Evolutionary conservation across 345 rosid species (phyloP), one percentile per base, ranked within the genome.

Genomic region (Euphorbia lathyris): DNA sequence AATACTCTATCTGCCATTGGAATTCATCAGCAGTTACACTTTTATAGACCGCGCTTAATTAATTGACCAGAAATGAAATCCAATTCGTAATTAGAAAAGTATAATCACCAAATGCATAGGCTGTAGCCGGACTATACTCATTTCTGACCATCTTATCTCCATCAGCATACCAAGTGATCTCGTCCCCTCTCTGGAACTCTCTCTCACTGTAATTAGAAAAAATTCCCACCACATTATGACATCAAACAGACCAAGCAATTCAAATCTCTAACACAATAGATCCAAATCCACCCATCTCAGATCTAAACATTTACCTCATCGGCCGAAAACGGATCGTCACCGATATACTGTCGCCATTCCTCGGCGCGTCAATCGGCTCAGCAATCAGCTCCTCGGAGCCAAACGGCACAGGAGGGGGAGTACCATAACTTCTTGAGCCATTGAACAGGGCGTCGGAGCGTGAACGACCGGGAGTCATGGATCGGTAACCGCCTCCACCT

Each of bases 271-370:
- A 30, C 25, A 50, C 25, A 72, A 27, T 61, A 87, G 94, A 90
- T 95, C 91, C 82, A 79, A 58, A 66, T 70, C 78, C 59, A 63
- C 14, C 27, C 26, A 58, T 50, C 38, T 67, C 84, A 79, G 95
- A 90, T 90, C 98, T 82, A 77, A 26, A 72, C 69, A 30, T 14
- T 78, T 83, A 96, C 99, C 96, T 96, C 87, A 96, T 60, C 58
- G 99, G 98, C 68, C 98, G 71, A 76, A 96, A 96, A 67, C 99
- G 93, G 82, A 96, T 89, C 77, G 99, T 92, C 65, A 96, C 99
- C 61, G 96, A 92, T 42, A 96, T 92, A 72, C 97, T 96, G 74
- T 96, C 98, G 12, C 88, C 92, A 14, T 91, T 82, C 79, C 81
- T 84, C 72, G 86, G 72, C 53, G 78, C 76, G 6, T 86, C 97